Base-by-base conservation (phyloP, 1,284 basidiomycete species). In the Megacollybia platyphylla region DNA sequence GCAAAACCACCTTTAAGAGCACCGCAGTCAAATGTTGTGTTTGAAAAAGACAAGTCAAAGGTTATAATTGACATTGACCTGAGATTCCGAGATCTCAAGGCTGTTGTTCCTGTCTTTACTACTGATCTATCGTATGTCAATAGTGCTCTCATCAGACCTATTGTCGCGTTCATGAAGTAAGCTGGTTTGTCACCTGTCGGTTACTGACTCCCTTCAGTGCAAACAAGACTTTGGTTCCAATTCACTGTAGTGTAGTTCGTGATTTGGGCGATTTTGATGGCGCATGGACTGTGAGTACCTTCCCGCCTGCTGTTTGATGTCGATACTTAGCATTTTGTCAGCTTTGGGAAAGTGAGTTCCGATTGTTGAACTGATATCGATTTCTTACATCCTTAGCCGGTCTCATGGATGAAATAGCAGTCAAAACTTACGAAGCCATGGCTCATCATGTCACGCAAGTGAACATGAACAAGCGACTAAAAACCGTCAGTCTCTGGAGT, bases 121-220 rank as follows among this genome's bases (percentile, higher is more conserved):
- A 72, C 70, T 37, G 87, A 93, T 52, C 58, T 99, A 45, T 90
- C 87, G 43, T 90, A 97, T 56, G 84, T 87, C 48, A 94, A 94
- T 55, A 90, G 86, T 56, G 96, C 94, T n/a, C 68, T 98, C 27
- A 87, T 97, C 35, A 66, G 96, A 46, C 94, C 96, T 3, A 97
- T 99, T 49, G 96, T 98, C 4, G 93, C 92, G 0, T 99, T 99
- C 57, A 96, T 99, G 78, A 96, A 96, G 87, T 91, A 52, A 49
- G 82, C 66, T 28, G 39, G 8, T 35, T 8, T 46, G 1, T 35
- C 20, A 45, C 42, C 7, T 15, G 11, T n/a, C 20, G n/a, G 30
- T 27, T 45, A 43, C 49, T 58, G 36, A 59, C 39, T 37, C 24
- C 18, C 8, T 39, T 41, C 48, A 92, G 89, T 57, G 84, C 86